phyloP scores from a whole-genome alignment of 2,329 filamentous ascomycete genomes.

The Ophiocordyceps robertsii region DNA sequence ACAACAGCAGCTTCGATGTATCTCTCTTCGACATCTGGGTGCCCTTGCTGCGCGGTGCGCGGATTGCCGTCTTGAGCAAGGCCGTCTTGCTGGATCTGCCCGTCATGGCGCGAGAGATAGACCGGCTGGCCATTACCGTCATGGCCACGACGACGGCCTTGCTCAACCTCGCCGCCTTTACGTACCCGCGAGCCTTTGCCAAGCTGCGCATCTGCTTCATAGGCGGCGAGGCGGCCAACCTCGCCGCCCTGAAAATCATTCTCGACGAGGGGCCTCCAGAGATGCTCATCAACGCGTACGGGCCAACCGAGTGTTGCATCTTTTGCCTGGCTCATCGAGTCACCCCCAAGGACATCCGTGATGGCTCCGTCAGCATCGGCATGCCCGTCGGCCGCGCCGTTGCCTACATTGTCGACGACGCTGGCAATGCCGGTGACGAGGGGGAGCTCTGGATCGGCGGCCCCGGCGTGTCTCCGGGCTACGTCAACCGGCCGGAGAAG shows the following conservation, averaged over 20 bases:
- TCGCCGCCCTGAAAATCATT: background rate
- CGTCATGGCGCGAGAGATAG: background rate
- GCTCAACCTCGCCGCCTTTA: background rate
- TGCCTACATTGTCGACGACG: background rate
- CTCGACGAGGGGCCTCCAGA: background rate
- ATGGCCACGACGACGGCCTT: background rate
- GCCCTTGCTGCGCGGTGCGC: background rate
- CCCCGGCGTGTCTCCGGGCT: background rate
- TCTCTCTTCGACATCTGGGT: background rate
- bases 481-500: background rate
- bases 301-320: background rate
- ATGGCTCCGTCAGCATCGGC: background rate
- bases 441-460: constrained; percentile 2
- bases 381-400: background rate
- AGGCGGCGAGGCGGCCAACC: background rate
- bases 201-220: constrained; percentile 1
- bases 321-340: background rate
- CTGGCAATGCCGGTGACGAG: background rate
- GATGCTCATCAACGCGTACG: background rate
- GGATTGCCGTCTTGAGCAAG: background rate
- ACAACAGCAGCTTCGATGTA: constrained; percentile 1
- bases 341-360: background rate
- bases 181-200: background rate
- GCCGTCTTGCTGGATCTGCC: background rate
- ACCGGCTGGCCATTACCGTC: background rate